Conservation (phyloP, 2,329 filamentous ascomycete genomes). For the Coniochaeta sp. region DNA sequence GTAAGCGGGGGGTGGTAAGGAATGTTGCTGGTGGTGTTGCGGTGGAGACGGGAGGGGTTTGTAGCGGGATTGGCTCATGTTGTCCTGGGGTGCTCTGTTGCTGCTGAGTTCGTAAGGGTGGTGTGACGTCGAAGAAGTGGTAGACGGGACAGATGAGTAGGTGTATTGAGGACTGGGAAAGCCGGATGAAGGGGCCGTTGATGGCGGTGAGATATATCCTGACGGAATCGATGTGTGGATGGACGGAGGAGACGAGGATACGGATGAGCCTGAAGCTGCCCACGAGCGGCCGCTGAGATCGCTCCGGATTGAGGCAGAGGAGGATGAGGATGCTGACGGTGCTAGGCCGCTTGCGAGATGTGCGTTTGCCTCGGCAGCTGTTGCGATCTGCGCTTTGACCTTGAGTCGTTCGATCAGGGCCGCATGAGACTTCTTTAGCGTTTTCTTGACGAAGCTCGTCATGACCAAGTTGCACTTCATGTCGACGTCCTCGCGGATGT, state of each 20-base stretch:
- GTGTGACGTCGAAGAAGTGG: neutral
- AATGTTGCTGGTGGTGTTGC: neutral
- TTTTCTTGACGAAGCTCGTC: slow-evolving; percentile 72
- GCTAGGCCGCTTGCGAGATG: neutral
- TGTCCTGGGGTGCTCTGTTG: neutral
- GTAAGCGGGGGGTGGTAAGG: neutral
- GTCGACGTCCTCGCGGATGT: slow-evolving; percentile 78
- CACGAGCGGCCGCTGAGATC: neutral
- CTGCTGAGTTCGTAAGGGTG: neutral
- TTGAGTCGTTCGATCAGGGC: slow-evolving; percentile 60
- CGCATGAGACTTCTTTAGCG: slow-evolving; percentile 68
- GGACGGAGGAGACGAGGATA: neutral
- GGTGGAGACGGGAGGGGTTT: neutral
- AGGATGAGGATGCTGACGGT: neutral
- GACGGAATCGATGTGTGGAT: neutral
- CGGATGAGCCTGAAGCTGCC: neutral
- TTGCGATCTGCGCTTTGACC: slow-evolving; percentile 35
- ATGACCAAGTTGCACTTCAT: slow-evolving; percentile 75
- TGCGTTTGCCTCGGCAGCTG: neutral
- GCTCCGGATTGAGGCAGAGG: neutral
- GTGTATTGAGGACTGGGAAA: neutral
- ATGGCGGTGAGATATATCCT: neutral
- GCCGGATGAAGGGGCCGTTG: neutral
- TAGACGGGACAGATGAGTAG: neutral
- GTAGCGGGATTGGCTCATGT: neutral